Conservation (phyloP, 352 stramenopile genomes). For the Pythium biforme region DNA sequence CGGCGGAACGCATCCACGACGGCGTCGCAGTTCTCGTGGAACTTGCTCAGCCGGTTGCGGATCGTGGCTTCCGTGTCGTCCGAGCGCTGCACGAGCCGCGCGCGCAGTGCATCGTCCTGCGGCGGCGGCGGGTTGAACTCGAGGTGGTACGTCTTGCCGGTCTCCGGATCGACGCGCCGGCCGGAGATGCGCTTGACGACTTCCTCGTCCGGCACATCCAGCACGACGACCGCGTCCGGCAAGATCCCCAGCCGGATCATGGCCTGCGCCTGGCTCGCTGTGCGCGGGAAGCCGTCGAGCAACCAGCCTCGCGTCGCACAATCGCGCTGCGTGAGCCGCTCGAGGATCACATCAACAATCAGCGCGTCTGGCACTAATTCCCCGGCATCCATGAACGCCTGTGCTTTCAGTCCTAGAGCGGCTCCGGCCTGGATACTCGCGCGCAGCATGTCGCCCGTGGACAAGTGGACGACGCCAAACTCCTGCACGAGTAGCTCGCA, state of each 20-base stretch:
- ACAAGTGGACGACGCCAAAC: conserved; percentile 90
- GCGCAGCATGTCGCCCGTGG: conserved; percentile 90
- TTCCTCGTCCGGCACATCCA: conserved; percentile 94
- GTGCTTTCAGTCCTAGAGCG: conserved; percentile 34
- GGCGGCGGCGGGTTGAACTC: conserved; percentile 94
- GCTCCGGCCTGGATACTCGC: conserved; percentile 60
- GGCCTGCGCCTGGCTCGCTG: conserved; percentile 73
- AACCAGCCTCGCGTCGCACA: conserved; percentile 85
- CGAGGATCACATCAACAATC: conserved; percentile 51
- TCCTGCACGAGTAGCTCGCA: conserved; percentile 82
- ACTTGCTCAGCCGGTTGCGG: conserved; percentile 84
- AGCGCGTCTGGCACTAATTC: conserved; percentile 51
- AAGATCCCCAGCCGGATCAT: conserved; percentile 82
- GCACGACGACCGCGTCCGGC: conserved; percentile 89
- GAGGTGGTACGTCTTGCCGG: conserved; percentile 95
- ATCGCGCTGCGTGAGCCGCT: conserved; percentile 80
- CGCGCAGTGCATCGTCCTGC: conserved; percentile 55
- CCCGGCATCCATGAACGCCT: conserved; percentile 43
- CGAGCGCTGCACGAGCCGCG: conserved; percentile 82
- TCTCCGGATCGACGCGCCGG: conserved; percentile 93
- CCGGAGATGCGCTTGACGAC: conserved; percentile 96
- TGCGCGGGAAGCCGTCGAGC: conserved; percentile 92
- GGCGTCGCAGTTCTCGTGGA: conserved; percentile 71
- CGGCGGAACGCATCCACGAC: conserved; percentile 36
- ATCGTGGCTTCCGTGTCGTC: conserved; percentile 94